These are phyloP conservation scores for Rhizopogon roseolus DNA, from an alignment of 768 basidiomycete species.

Conservation along the genomic window DNA sequence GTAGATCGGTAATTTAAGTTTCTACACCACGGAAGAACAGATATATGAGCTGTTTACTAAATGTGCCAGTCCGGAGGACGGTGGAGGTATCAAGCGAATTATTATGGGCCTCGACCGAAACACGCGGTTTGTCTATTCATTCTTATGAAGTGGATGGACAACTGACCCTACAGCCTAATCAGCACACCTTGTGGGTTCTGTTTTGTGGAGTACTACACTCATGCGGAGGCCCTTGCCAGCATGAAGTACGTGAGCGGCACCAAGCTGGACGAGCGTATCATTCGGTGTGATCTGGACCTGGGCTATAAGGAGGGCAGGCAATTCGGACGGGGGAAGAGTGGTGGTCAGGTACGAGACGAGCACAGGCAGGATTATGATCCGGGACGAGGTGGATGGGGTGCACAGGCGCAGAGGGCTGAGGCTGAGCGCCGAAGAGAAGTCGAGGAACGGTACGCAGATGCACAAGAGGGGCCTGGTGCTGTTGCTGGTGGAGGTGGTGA, in stretches of 20 bases:
- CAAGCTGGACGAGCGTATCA: constrained; percentile 97
- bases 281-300: constrained; percentile 94
- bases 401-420: constrained; percentile 72
- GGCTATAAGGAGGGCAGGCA: constrained; percentile 97
- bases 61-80: constrained; percentile 82
- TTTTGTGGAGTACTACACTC: constrained; percentile 95
- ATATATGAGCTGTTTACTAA: constrained; percentile 92
- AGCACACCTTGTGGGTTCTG: constrained; percentile 94
- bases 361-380: constrained; percentile 96
- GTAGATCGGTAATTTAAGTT: constrained; percentile 89
- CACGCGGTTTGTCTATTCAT: constrained; percentile 53
- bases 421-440: constrained; percentile 75
- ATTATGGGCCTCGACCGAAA: constrained; percentile 94
- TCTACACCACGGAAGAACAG: constrained; percentile 94
- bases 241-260: constrained; percentile 96
- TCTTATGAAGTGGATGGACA: background rate
- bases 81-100: constrained; percentile 88
- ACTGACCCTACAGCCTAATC: constrained; percentile 10
- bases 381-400: constrained; percentile 93
- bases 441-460: constrained; percentile 83
- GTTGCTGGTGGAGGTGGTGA: constrained; percentile 83
- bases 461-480: constrained; percentile 72
- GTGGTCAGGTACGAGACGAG: constrained; percentile 95
- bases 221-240: constrained; percentile 86
- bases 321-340: constrained; percentile 95